These are phyloP conservation scores for Kwoniella sp. DNA, from an alignment of 768 basidiomycete species.

Conservation along the genomic window DNA sequence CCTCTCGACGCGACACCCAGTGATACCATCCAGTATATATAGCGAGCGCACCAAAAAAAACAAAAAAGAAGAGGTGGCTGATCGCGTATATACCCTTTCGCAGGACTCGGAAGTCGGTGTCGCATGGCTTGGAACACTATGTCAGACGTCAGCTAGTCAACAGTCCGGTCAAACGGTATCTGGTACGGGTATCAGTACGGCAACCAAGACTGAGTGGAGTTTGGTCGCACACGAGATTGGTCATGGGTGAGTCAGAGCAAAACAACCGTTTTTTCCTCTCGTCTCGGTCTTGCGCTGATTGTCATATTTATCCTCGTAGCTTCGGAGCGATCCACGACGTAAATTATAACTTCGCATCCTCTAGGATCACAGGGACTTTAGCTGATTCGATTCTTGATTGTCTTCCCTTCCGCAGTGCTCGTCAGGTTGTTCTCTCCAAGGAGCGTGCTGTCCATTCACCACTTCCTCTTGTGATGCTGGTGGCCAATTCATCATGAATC, in stretches of 20 bases:
- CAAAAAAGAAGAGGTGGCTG: too few relatives aligned
- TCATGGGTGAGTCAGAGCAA: conserved; percentile 34
- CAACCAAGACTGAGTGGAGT: conserved; percentile 66
- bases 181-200: conserved; percentile 79
- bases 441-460: conserved; percentile 70
- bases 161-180: conserved; percentile 63
- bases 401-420: conserved; percentile 61
- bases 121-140: conserved; percentile 82
- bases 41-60: too few relatives aligned
- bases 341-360: too few relatives aligned
- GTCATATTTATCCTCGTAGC: conserved; percentile 70
- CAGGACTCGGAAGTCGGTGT: conserved; percentile 63
- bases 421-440: conserved; percentile 64
- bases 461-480: conserved; percentile 66
- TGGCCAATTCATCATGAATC: conserved; percentile 79
- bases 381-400: not conserved
- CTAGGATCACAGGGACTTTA: not conserved
- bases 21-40: too few relatives aligned
- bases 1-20: too few relatives aligned
- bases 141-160: conserved; percentile 59
- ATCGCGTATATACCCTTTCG: not conserved
- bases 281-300: not conserved
- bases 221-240: conserved; percentile 54
- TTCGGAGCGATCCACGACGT: conserved; percentile 73
- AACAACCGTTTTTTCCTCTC: too few relatives aligned